These are phyloP conservation scores for Quercus robur DNA, from an alignment of 306 rosid genomes.

Conservation along the genomic window DNA sequence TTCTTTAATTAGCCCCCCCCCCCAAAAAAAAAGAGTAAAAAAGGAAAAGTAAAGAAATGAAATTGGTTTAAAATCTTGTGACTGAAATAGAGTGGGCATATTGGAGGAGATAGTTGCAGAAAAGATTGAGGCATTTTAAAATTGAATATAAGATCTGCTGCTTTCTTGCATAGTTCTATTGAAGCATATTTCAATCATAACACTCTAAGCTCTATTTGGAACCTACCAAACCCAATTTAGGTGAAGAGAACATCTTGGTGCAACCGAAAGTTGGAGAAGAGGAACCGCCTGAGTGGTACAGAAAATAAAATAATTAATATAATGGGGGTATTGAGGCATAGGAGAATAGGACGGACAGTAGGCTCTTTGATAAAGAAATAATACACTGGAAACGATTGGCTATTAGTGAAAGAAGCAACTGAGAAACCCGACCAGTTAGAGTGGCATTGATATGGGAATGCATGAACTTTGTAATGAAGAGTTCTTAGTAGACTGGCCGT, in stretches of 20 bases:
- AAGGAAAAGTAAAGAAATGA: background rate
- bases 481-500: slow-evolving; percentile 24
- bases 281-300: background rate
- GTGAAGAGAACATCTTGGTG: background rate
- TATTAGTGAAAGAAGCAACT: background rate
- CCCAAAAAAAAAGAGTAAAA: background rate
- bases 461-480: slow-evolving; percentile 4
- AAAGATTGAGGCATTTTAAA: background rate
- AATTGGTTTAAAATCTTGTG: background rate
- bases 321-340: background rate
- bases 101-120: background rate
- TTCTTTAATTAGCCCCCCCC: too few relatives aligned
- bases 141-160: background rate
- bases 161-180: background rate
- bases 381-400: background rate
- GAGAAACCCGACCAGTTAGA: slow-evolving; percentile 24
- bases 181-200: background rate
- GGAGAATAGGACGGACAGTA: background rate
- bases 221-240: too few relatives aligned
- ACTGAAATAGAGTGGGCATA: too few relatives aligned
- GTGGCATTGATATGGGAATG: slow-evolving; percentile 29
- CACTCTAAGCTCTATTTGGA: background rate
- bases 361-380: background rate
- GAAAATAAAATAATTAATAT: background rate
- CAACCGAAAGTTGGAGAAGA: background rate